Percentiles rank a stretch among this genome's conserved stretches.
Evolutionary conservation across 2,329 filamentous ascomycete genomes (phyloP).

Genomic region (Aureobasidium mangrovei): DNA sequence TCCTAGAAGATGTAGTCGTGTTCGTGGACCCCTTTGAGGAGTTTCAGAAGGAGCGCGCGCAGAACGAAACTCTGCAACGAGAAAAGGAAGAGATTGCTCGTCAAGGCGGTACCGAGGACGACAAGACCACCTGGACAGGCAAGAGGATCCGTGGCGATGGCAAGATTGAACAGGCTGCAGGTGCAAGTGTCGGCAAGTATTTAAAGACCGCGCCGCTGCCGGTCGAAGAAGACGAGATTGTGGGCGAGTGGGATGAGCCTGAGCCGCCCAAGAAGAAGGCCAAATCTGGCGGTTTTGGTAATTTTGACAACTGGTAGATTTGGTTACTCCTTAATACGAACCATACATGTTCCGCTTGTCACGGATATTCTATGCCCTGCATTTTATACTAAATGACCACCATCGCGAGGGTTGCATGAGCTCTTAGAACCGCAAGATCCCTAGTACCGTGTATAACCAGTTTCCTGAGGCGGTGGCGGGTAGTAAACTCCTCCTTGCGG

Average conservation of each 20-base stretch:
- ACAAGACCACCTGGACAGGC: constrained; percentile 90
- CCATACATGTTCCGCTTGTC: no score
- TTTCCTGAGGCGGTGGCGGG: no score
- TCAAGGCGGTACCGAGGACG: constrained; percentile 71
- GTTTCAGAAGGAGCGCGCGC: constrained; percentile 59
- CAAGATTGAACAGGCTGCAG: constrained; percentile 40
- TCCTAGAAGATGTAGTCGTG: constrained; percentile 73
- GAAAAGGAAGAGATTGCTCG: constrained; percentile 55
- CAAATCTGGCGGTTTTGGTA: constrained; percentile 69
- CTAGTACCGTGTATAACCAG: no score
- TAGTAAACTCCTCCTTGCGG: no score
- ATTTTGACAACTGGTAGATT: constrained; percentile 80
- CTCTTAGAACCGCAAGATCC: no score
- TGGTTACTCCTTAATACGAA: neutral
- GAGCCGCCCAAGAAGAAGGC: constrained; percentile 72
- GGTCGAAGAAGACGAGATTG: constrained; percentile 47
- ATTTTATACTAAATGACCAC: no score
- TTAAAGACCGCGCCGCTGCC: constrained; percentile 45
- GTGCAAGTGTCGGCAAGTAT: constrained; percentile 68
- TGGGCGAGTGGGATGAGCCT: constrained; percentile 53
- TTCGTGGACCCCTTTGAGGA: constrained; percentile 95
- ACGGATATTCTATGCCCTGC: no score
- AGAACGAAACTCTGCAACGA: constrained; percentile 50
- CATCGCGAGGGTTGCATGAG: no score
- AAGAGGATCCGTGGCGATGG: constrained; percentile 71